Conservation (phyloP, 805 yeast species). For the Sugiyamaella chiloensis region DNA sequence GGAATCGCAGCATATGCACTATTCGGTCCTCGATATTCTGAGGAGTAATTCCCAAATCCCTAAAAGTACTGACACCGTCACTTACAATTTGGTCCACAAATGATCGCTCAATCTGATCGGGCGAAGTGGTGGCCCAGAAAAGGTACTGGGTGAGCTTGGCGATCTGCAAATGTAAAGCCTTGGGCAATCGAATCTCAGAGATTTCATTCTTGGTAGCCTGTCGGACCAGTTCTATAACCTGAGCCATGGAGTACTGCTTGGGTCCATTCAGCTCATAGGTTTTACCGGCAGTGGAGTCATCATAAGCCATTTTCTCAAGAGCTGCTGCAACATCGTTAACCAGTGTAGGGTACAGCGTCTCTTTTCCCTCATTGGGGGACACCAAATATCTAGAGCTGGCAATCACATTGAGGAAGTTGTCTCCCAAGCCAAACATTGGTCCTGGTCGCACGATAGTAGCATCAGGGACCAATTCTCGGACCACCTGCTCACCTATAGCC, state of each 20-base stretch:
- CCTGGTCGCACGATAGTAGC: slow-evolving; percentile 84
- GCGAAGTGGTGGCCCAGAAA: slow-evolving; percentile 51
- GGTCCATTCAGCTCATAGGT: slow-evolving; percentile 72
- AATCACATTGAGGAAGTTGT: slow-evolving; percentile 59
- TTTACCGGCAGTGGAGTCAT: slow-evolving; percentile 76
- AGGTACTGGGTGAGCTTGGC: slow-evolving; percentile 38
- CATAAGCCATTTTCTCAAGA: slow-evolving; percentile 72
- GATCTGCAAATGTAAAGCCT: slow-evolving; percentile 32
- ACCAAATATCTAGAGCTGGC: slow-evolving; percentile 57
- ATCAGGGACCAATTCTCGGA: slow-evolving; percentile 63
- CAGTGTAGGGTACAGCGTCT: slow-evolving; percentile 67
- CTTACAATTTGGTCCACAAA: slow-evolving; percentile 63
- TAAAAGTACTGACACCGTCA: slow-evolving; percentile 57
- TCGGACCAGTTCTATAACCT: slow-evolving; percentile 68
- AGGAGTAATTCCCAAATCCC: slow-evolving; percentile 61
- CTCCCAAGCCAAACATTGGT: slow-evolving; percentile 74
- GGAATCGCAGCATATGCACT: slow-evolving; percentile 17
- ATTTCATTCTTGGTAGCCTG: slow-evolving; percentile 49
- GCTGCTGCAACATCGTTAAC: slow-evolving; percentile 76
- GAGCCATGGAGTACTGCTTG: slow-evolving; percentile 57
- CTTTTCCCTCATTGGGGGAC: slow-evolving; percentile 63
- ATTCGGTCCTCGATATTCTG: slow-evolving; percentile 18
- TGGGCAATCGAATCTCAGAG: slow-evolving; percentile 39
- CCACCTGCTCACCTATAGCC: slow-evolving; percentile 73
- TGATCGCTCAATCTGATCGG: slow-evolving; percentile 75